Base-by-base conservation (phyloP, 805 yeast species). In the Komagataella mondaviorum region DNA sequence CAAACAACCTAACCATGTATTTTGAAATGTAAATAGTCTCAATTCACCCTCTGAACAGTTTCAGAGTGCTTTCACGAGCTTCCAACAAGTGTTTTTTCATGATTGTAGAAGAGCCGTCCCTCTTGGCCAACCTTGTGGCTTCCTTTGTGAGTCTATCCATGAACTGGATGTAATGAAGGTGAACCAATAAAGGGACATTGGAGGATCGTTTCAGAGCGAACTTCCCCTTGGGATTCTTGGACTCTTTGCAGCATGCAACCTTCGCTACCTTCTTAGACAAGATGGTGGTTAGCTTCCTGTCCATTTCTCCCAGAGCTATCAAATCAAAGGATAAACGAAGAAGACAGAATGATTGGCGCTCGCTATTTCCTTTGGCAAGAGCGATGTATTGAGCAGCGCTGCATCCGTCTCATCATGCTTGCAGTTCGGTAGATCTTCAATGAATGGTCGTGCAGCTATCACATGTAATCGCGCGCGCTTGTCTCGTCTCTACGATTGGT, bases 81-180 rank as follows among this genome's bases (percentile, higher is more conserved):
- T 59, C 61, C 4, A 67, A 57, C 39, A 76, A 56, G 59, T 75
- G 78, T 17, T 62, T 69, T 4, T 73, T 65, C 48, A 73, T 61
- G 1, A 75, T 64, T 49, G 69, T 72, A 8, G 73, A 59, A 51
- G 76, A 63, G 3, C 76, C 73, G 53, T 71, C 73, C 16, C 61
- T 59, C 20, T 60, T 57, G 4, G 77, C 69, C 5, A 68, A 56
- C 36, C 60, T 60, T 24, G 68, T 63, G 0, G 80, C 76, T 51
- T 71, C 69, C 14, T 54, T 48, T 5, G 75, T 57, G 39, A 77
- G 63, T 44, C 61, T 69, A 55, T 65, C 63, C 51, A 78, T 53
- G 56, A 77, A 79, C 44, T 75, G 66, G 43, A 75, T 59, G 52
- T 77, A 77, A 47, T 78, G 68, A 49, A 79, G 57, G 51, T 76